Base-by-base conservation (phyloP, 331 rosid genomes). In the Prunus yedoensis region DNA sequence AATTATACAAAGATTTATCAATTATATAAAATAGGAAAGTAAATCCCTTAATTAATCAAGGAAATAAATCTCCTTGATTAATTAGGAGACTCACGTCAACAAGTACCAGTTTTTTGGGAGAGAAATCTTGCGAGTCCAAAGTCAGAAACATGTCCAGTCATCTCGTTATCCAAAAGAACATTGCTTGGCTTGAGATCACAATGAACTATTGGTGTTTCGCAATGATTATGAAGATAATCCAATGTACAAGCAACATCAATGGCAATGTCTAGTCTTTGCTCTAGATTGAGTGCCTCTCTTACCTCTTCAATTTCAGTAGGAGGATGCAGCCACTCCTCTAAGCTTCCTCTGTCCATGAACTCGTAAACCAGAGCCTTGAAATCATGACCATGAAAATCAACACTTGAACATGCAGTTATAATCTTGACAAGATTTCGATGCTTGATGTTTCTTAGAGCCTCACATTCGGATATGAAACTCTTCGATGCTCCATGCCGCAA, bases 381-480 rank as follows among this genome's bases (percentile, higher is more conserved):
- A 1, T 35, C 41, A 35, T 35, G 0, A 35, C 41, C 41, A 1
- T 6, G 41, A 35, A 35, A 35, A 1, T 35, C 41, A 35, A 35
- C 41, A 35, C 41, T 35, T 35, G 41, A 5, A 35, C 41, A 35
- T 1, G 41, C 41, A 35, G 41, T 35, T 5, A 35, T 35, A 35
- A 35, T 35, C 60, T 66, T 53, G 12, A 75, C 45, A 16, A 75
- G 79, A 35, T 75, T 75, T 15, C 66, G 53, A 64, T 75, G 73
- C 45, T 58, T 35, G 32, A 38, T 64, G 49, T 64, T 66, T 62
- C 66, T 75, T 5, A 64, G 25, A 0, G 70, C 73, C 27, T 66
- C 73, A 27, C 79, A 75, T 66, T 75, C 79, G 17, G 66, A 20
- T 5, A 53, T 5, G 25, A 75, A 75, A n/a, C 79, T 68, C 56